Evolutionary conservation across 306 rosid genomes (phyloP), one percentile per base, ranked within the genome.

Genomic region (Cucurbita pepo): DNA sequence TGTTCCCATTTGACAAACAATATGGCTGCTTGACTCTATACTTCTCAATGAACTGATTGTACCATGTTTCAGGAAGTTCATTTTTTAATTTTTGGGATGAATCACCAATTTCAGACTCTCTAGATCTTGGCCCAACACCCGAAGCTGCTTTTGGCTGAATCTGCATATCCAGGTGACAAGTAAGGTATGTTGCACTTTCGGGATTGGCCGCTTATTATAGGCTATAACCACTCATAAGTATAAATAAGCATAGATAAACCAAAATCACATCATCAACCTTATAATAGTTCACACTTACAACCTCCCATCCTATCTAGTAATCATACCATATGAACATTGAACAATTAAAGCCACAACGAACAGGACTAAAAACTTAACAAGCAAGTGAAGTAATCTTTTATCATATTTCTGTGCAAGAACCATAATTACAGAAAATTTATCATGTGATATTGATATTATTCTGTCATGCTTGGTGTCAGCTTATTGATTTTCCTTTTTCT

Each of bases 41-140:
- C 74, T 81, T 90, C 61, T 90, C 97, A 67, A 80, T 80, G 67
- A 80, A 84, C 77, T 89, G 98, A 86, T 69, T 82, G 75, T 90
- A 90, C 98, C 98, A 94, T 8, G 87, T 82, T 77, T 90, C 97
- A 47, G 95, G 90, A 18, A 89, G 86, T 52, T 86, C 90, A 53
- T 74, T 87, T 81, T 85, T 83, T 54, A 75, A 84, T 66, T 89
- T 88, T 40, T 75, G 82, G 16, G 86, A 47, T 53, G 78, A 41
- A 70, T 81, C 78, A 69, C 84, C 92, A 65, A 71, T 71, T 62
- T 88, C 95, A 62, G 90, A 83, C 22, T 90, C 96, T 38, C 77
- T 86, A 75, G 80, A 86, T 82, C 96, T 86, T 11, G 84, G 79
- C 73, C 91, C 90, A 44, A 53, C 63, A 25, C 82, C 60, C 55